Base-by-base conservation (phyloP, 495 filamentous ascomycete genomes). In the Xylaria curta region DNA sequence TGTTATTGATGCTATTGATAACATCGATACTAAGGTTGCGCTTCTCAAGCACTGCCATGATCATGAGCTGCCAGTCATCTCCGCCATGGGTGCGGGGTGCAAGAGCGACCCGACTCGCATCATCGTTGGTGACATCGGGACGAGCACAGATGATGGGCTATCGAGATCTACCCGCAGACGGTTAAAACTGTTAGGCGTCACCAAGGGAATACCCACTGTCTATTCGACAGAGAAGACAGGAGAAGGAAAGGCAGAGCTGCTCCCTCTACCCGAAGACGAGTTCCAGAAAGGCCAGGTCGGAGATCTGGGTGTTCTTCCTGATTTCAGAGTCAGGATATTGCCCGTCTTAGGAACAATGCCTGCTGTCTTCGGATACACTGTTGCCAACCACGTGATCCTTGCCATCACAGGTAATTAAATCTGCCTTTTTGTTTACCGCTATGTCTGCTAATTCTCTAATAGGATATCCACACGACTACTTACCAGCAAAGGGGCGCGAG, bases 331-430 rank as follows among this genome's bases (percentile, higher is more conserved):
- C 21, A 89, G 96, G 28, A 98, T 99, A 68, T 82, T 99, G 54
- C 96, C 96, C 0, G 96, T 99, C 0, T 81, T 99, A 21, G 96
- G 96, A 4, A 98, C 96, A 0, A 97, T 99, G 94, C 96, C 96
- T 1, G 95, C 95, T 2, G 89, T 98, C 0, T 99, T 99, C 82
- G 96, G 96, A 17, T 93, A 97, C 69, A 91, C 90, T 1, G 87
- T 91, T 33, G 96, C 96, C 1, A 99, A 98, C 78, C 93, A 97
- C 74, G 89, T 98, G 47, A 93, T 98, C 70, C 87, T 96, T 72
- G 89, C 91, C 51, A 87, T 97, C n/a, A 86, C 94, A 1, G 84
- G 84, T 84, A 73, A 59, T 75, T 60, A 3, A 6, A 53, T 47
- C 26, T 66, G 9, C 17, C 24, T 72, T 19, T 10, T 33, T 40